phyloP scores from a whole-genome alignment of 495 filamentous ascomycete species.

The Aspergillus sclerotioniger region DNA sequence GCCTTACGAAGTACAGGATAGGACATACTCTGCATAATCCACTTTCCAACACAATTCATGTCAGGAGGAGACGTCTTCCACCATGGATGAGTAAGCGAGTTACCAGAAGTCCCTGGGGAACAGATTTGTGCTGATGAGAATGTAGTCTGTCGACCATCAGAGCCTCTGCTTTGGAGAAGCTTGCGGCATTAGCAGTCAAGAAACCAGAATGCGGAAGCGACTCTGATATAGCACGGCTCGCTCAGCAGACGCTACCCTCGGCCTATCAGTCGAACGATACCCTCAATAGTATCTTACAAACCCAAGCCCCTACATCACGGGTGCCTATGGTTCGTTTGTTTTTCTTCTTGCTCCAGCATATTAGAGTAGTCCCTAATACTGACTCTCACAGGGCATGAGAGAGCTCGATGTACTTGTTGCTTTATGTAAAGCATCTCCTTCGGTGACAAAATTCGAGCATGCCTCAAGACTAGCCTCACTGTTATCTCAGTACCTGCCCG shows the following conservation, averaged over 20 bases:
- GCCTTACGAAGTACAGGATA: no score
- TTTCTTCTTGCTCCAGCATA: background rate
- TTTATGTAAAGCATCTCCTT: slow-evolving; percentile 80
- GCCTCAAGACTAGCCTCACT: slow-evolving; percentile 71
- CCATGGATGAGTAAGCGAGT: slow-evolving; percentile 22
- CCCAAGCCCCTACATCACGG: slow-evolving; percentile 41
- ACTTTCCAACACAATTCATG: background rate
- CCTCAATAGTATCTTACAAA: slow-evolving; percentile 37
- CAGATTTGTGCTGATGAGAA: slow-evolving; percentile 8
- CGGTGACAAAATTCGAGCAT: slow-evolving; percentile 61
- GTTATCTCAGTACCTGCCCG: slow-evolving; percentile 76
- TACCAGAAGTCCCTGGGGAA: background rate
- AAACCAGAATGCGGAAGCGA: slow-evolving; percentile 54
- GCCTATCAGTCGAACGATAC: slow-evolving; percentile 32
- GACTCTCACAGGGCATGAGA: slow-evolving; percentile 54
- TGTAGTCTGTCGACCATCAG: slow-evolving; percentile 49
- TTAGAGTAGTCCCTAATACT: slow-evolving; percentile 14
- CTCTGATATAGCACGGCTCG: slow-evolving; percentile 64
- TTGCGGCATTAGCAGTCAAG: slow-evolving; percentile 60
- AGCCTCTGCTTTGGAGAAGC: slow-evolving; percentile 65
- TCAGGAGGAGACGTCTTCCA: background rate
- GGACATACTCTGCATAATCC: background rate
- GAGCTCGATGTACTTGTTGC: slow-evolving; percentile 89
- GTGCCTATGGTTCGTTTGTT: slow-evolving; percentile 49
- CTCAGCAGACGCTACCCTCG: slow-evolving; percentile 47